These are phyloP conservation scores for Trebouxia gelatinosa DNA, from an alignment of 163 green algal species.

Conservation along the genomic window DNA sequence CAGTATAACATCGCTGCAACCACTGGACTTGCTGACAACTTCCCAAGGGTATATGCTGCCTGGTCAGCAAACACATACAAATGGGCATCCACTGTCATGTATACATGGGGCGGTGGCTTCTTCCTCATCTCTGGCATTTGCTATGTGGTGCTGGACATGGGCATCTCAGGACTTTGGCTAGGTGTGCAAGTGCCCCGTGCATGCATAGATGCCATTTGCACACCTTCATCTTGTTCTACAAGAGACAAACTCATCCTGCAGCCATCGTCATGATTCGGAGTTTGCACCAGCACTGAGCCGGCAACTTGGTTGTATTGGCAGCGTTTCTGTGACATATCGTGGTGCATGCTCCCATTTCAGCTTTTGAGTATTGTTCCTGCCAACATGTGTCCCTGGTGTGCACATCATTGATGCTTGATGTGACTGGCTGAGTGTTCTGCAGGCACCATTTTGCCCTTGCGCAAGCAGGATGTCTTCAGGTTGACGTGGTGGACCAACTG, in stretches of 20 bases:
- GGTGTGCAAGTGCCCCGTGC: not conserved
- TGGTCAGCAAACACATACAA: constrained; percentile 17
- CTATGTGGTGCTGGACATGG: constrained; percentile 17
- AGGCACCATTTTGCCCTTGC: constrained; percentile 14
- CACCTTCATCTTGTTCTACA: too few relatives aligned
- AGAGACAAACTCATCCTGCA: too few relatives aligned
- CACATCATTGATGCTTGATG: too few relatives aligned
- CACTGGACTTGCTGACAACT: constrained; percentile 17
- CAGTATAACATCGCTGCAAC: constrained; percentile 23
- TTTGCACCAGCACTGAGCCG: too few relatives aligned
- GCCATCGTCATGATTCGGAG: too few relatives aligned
- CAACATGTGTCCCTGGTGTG: too few relatives aligned
- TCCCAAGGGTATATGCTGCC: not conserved
- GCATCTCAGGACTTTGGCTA: constrained; percentile 2
- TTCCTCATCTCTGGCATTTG: constrained; percentile 13
- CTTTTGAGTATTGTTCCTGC: too few relatives aligned
- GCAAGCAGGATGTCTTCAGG: not conserved
- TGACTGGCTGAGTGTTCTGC: too few relatives aligned
- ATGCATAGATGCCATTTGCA: too few relatives aligned
- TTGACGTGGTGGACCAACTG: constrained; percentile 25
- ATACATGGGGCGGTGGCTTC: constrained; percentile 13
- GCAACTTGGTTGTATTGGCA: too few relatives aligned
- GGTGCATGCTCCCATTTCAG: too few relatives aligned
- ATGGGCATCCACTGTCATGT: constrained; percentile 25
- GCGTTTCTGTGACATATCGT: too few relatives aligned